These are phyloP conservation scores for Amanita inopinata DNA, from an alignment of 768 basidiomycete species.

Conservation along the genomic window DNA sequence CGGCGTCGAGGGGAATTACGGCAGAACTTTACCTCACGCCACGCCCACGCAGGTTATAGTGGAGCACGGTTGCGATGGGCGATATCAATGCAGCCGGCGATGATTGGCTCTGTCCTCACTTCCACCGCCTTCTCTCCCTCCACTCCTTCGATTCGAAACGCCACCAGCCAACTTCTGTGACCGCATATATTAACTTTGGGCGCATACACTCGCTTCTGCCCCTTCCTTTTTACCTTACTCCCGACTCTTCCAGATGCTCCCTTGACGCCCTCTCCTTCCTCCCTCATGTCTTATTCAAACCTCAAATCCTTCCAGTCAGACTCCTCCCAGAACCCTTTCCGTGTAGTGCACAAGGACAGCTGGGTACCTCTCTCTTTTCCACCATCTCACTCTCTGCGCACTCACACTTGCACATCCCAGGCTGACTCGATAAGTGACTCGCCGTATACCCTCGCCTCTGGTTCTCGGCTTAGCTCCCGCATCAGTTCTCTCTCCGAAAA, in stretches of 20 bases:
- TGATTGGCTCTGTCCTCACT: no score
- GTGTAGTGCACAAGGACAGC: conserved; percentile 31
- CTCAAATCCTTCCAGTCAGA: conserved; percentile 22
- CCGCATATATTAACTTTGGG: neutral
- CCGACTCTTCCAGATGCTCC: conserved; percentile 10
- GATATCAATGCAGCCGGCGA: no score
- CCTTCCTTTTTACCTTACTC: conserved; percentile 11
- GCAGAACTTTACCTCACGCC: no score
- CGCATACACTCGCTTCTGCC: neutral
- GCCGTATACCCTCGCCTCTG: conserved; percentile 34
- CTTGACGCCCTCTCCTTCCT: conserved; percentile 12
- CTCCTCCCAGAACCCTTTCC: conserved; percentile 21
- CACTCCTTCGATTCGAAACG: no score
- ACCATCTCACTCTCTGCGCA: no score
- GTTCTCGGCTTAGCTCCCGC: conserved; percentile 31
- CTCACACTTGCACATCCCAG: conserved; percentile 9
- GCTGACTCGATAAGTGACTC: conserved; percentile 21
- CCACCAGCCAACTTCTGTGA: no score
- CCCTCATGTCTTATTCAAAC: conserved; percentile 22
- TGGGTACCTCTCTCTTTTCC: conserved; percentile 21
- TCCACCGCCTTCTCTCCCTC: no score
- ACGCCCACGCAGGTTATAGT: no score
- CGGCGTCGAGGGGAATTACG: no score
- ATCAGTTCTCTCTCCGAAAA: conserved; percentile 36
- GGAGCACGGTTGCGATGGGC: no score